Conservation (phyloP, 2,329 filamentous ascomycete genomes). For the Nothophoma quercina region DNA sequence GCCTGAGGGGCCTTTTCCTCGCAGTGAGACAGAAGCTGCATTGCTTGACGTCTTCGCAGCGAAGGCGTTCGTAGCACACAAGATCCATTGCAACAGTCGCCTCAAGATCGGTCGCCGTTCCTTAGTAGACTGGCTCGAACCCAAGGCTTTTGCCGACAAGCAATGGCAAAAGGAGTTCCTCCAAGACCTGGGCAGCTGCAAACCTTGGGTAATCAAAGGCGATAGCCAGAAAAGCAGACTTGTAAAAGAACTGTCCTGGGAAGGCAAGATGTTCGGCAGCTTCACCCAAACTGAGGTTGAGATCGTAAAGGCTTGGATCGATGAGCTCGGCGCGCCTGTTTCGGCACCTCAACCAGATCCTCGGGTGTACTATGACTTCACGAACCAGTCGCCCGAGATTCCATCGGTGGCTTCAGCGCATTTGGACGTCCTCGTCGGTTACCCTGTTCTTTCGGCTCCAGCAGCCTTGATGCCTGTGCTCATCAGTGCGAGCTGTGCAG, state of each 20-base stretch:
- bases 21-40: conserved; percentile 19
- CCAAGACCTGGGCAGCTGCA: conserved; percentile 43
- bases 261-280: conserved; percentile 59
- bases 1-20: conserved; percentile 15
- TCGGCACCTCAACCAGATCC: conserved; percentile 12
- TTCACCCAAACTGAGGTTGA: conserved; percentile 56
- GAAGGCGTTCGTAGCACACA: conserved; percentile 51
- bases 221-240: conserved; percentile 52
- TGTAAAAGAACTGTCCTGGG: conserved; percentile 55
- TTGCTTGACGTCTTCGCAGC: conserved; percentile 45
- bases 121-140: conserved; percentile 54
- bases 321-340: conserved; percentile 35
- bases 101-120: conserved; percentile 50
- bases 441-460: not conserved
- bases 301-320: conserved; percentile 52
- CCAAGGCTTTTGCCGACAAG: conserved; percentile 35
- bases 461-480: not conserved
- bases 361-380: conserved; percentile 32
- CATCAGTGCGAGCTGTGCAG: no score
- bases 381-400: conserved; percentile 6
- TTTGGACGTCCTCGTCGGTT: not conserved
- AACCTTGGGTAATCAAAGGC: conserved; percentile 54
- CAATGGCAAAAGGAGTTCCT: conserved; percentile 50
- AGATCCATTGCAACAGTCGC: conserved; percentile 52
- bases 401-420: not conserved